phyloP scores from a whole-genome alignment of 352 stramenopile genomes.

The Phytophthora meadii region DNA sequence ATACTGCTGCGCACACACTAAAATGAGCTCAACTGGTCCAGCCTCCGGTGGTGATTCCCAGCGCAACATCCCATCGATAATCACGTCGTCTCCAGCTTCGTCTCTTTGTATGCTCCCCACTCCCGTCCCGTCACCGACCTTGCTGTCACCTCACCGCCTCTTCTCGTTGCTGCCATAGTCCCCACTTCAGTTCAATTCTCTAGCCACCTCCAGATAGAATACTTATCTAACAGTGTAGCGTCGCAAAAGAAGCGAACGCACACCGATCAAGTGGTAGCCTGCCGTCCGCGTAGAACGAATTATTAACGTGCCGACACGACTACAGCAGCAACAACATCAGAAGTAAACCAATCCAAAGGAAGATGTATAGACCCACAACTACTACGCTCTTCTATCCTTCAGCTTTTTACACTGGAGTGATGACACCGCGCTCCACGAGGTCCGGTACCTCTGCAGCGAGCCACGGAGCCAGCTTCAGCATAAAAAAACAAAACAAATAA shows the following conservation, averaged over 20 bases:
- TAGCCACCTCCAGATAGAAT: slow-evolving; percentile 7
- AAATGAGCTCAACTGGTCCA: slow-evolving; percentile 44
- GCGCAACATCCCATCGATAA: slow-evolving; percentile 31
- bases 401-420: slow-evolving; percentile 64
- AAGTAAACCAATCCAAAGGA: slow-evolving; percentile 45
- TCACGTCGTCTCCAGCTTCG: slow-evolving; percentile 40
- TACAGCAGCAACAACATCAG: slow-evolving; percentile 28
- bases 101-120: slow-evolving; percentile 41
- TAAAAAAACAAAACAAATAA: slow-evolving; percentile 16
- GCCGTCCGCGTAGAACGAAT: slow-evolving; percentile 34
- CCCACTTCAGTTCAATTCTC: not conserved
- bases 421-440: slow-evolving; percentile 80
- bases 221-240: slow-evolving; percentile 11
- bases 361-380: slow-evolving; percentile 39
- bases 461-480: slow-evolving; percentile 79
- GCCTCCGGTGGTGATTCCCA: slow-evolving; percentile 17
- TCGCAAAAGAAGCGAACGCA: slow-evolving; percentile 11
- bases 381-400: not conserved
- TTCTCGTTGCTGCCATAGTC: slow-evolving; percentile 65
- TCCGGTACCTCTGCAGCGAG: slow-evolving; percentile 88
- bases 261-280: slow-evolving; percentile 5
- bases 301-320: slow-evolving; percentile 41
- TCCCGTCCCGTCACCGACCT: slow-evolving; percentile 49
- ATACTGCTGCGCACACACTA: slow-evolving; percentile 87
- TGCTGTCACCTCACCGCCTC: slow-evolving; percentile 72